Conservation (phyloP, 805 yeast species). For the Suhomyces canberraensis region DNA sequence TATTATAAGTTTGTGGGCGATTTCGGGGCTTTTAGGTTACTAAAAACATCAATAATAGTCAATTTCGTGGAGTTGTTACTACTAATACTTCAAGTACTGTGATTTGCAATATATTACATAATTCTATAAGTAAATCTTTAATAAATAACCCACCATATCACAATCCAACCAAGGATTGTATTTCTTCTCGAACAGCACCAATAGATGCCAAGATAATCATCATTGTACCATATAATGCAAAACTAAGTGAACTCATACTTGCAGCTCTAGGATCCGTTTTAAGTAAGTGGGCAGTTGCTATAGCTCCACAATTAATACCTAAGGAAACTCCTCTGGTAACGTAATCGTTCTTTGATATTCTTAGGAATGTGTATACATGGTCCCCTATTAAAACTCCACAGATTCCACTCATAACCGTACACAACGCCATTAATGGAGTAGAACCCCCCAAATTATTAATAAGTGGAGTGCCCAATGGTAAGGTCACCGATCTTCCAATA, state of each 20-base stretch:
- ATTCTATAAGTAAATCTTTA: too few species aligned
- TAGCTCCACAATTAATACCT: constrained; percentile 80
- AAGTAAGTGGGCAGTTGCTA: constrained; percentile 73
- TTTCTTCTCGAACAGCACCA: constrained; percentile 33
- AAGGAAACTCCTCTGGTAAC: constrained; percentile 73
- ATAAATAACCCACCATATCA: constrained; percentile 1
- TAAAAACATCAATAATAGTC: too few species aligned
- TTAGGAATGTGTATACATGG: constrained; percentile 43
- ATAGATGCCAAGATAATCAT: constrained; percentile 70
- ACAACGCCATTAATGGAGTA: constrained; percentile 69
- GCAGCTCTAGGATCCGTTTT: constrained; percentile 76
- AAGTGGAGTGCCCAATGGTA: constrained; percentile 77
- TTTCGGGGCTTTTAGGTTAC: too few species aligned
- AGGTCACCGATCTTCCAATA: constrained; percentile 74
- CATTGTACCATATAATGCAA: constrained; percentile 67
- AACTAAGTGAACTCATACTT: constrained; percentile 69
- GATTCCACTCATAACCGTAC: constrained; percentile 74
- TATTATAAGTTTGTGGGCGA: too few species aligned
- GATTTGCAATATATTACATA: too few species aligned
- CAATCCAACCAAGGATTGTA: constrained; percentile 47
- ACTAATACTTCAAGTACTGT: too few species aligned
- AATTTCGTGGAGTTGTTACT: too few species aligned
- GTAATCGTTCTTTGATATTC: constrained; percentile 60
- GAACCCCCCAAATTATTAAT: constrained; percentile 67
- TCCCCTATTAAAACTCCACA: constrained; percentile 70